Base-by-base conservation (phyloP, 2,329 filamentous ascomycete species). In the Fusarium hostae region DNA sequence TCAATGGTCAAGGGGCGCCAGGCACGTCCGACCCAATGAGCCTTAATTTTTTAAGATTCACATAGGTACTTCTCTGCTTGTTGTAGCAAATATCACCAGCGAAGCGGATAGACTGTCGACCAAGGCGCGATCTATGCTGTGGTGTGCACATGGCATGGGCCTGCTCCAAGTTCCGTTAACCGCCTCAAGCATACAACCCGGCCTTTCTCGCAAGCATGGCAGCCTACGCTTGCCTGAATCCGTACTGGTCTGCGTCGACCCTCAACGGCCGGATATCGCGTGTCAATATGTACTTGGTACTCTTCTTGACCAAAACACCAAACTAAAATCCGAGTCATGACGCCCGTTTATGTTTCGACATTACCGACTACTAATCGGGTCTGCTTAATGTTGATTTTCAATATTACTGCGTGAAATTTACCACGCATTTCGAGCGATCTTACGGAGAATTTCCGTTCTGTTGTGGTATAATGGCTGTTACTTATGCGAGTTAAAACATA, bases 11-110 rank as follows among this genome's bases (percentile, higher is more conserved):
- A 71, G 57, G 56, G 57, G 50, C 69, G 65, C 69, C 64, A 70
- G 70, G 61, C 71, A 71, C 64, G 54, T 70, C 74, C 69, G 61
- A 71, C 44, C 47, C 73, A 68, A 71, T 54, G 47, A 59, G 62
- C 52, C 45, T 52, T 43, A 24, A 47, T 30, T 24, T 54, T 20
- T 39, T 26, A 39, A 41, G 28, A 58, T 59, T 35, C 22, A 57
- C 35, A 15, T 24, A 26, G 26, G 26, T 26, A 24, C 22, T 26
- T 18, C 28, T 32, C 30, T 48, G 34, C 22, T 57, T 15, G 28
- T 24, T 35, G 13, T 45, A 37, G 26, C n/a, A 32, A 45, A 45
- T 37, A 26, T 35, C n/a, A 51, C 48, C 48, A 63, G 37, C 41
- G 35, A 55, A 48, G 52, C 59, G 56, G 66, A 59, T 56, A 51